A percentile compares a stretch with the other conserved stretches of the same genome.
phyloP scores from a whole-genome alignment of 2,329 filamentous ascomycete species.

The Paecilomyces fulvus region DNA sequence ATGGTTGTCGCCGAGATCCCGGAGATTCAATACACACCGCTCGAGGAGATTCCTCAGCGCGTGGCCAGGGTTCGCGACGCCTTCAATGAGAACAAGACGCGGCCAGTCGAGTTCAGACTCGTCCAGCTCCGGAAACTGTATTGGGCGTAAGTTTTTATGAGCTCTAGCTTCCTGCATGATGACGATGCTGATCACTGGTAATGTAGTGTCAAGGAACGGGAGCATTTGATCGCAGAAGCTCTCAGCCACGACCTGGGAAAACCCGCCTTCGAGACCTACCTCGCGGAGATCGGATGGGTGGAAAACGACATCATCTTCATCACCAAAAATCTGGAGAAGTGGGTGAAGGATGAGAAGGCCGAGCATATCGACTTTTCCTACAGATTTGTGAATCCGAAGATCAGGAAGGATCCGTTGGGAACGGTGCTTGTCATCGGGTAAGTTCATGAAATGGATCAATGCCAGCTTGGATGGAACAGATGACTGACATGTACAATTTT shows the following conservation, averaged over 20 bases:
- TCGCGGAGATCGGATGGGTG: constrained; percentile 70
- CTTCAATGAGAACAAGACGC: constrained; percentile 75
- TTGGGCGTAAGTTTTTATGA: constrained; percentile 57
- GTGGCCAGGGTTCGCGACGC: constrained; percentile 55
- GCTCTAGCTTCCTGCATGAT: neutral
- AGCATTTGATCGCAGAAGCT: constrained; percentile 63
- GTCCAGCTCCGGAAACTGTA: constrained; percentile 88
- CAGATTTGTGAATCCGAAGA: constrained; percentile 61
- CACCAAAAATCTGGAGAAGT: constrained; percentile 68
- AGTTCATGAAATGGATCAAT: constrained; percentile 11
- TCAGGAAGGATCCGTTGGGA: constrained; percentile 82
- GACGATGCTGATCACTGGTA: constrained; percentile 6
- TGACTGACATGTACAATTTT: constrained; percentile 2
- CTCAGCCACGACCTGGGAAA: constrained; percentile 72
- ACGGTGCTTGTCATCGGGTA: constrained; percentile 74
- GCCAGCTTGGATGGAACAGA: neutral
- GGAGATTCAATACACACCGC: constrained; percentile 51
- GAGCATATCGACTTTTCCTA: constrained; percentile 61
- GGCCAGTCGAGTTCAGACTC: constrained; percentile 70
- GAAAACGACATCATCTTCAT: constrained; percentile 74
- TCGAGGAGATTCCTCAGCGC: constrained; percentile 57
- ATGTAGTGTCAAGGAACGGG: constrained; percentile 61
- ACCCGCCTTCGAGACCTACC: constrained; percentile 61
- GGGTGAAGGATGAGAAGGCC: constrained; percentile 72
- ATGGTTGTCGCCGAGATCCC: constrained; percentile 30